phyloP scores from a whole-genome alignment of 805 yeast species.

The Yamadazyma laniorum region DNA sequence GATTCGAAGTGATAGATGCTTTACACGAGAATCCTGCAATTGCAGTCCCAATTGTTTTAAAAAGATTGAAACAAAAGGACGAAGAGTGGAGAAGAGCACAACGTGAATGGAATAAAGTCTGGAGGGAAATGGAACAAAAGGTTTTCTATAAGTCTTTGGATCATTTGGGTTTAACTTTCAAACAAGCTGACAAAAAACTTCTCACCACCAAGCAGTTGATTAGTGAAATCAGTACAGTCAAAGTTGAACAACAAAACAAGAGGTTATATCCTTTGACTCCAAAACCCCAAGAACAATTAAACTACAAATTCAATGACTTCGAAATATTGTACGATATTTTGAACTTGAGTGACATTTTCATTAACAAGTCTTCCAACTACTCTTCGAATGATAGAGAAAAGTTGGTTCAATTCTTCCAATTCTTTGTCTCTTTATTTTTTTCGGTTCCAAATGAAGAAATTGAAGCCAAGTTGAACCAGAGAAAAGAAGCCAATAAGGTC shows the following conservation, averaged over 20 bases:
- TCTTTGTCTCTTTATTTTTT: constrained; percentile 73
- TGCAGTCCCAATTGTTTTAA: constrained; percentile 90
- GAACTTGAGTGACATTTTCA: constrained; percentile 61
- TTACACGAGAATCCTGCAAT: constrained; percentile 92
- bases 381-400: constrained; percentile 80
- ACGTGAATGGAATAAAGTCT: constrained; percentile 97
- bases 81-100: constrained; percentile 99
- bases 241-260: constrained; percentile 87
- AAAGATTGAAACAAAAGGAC: constrained; percentile 92
- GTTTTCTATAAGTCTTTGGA: constrained; percentile 92
- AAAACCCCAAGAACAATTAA: constrained; percentile 72
- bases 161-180: constrained; percentile 92
- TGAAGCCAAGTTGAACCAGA: constrained; percentile 32
- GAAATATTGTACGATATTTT: constrained; percentile 73
- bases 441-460: constrained; percentile 51
- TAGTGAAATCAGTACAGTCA: constrained; percentile 88
- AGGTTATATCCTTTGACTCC: constrained; percentile 84
- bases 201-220: constrained; percentile 86
- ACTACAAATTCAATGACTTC: constrained; percentile 61
- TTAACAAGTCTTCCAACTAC: constrained; percentile 68
- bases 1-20: constrained; percentile 94
- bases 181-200: constrained; percentile 92
- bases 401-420: constrained; percentile 65
- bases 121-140: constrained; percentile 98
- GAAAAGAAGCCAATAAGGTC: constrained; percentile 14